phyloP scores from a whole-genome alignment of 1,284 basidiomycete genomes.

The Fomes fomentarius region DNA sequence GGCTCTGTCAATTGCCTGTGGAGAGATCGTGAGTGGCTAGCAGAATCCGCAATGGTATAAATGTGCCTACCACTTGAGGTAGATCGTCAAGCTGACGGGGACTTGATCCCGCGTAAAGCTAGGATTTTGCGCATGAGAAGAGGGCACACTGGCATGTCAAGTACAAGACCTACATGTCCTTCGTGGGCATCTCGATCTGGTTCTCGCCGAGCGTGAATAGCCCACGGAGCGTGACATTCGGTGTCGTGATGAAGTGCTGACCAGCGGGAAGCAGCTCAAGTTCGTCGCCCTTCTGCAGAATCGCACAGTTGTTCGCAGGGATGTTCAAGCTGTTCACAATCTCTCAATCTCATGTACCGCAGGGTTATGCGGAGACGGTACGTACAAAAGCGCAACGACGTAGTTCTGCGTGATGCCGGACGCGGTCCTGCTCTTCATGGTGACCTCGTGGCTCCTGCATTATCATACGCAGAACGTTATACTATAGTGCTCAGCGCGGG shows the following conservation, averaged over 20 bases:
- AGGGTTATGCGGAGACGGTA: constrained; percentile 1
- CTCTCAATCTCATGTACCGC: neutral
- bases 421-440: constrained; percentile 63
- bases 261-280: constrained; percentile 76
- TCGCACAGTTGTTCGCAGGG: constrained; percentile 82
- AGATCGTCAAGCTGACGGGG: constrained; percentile 79
- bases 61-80: constrained; percentile 65
- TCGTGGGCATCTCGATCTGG: constrained; percentile 82
- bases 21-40: neutral
- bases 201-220: constrained; percentile 80
- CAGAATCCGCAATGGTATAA: neutral
- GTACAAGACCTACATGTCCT: constrained; percentile 64
- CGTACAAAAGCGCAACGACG: constrained; percentile 76
- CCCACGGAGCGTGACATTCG: constrained; percentile 77
- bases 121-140: neutral
- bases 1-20: constrained; percentile 70
- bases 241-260: constrained; percentile 81
- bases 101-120: constrained; percentile 85
- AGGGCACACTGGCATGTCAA: neutral
- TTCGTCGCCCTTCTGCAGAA: constrained; percentile 79
- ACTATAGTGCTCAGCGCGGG: neutral
- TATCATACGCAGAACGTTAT: neutral
- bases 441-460: constrained; percentile 66
- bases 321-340: constrained; percentile 62
- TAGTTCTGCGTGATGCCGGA: constrained; percentile 55